phyloP scores from a whole-genome alignment of 1,139 yeast genomes.

The Keqinozyma sinolaborantium region DNA sequence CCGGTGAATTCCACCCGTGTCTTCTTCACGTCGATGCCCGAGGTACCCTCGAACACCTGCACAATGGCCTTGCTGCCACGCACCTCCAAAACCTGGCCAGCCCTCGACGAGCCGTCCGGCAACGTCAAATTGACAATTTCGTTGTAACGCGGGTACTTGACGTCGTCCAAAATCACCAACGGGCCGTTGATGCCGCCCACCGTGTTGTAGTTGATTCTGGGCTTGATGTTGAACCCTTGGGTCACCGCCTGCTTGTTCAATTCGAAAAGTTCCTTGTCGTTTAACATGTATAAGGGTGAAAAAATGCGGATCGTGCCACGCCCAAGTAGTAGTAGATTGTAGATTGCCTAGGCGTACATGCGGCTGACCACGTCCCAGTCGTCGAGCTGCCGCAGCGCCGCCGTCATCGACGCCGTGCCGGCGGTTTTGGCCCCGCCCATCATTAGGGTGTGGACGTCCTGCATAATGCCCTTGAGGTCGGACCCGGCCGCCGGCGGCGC shows the following conservation, averaged over 20 bases:
- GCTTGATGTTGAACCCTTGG: conserved; percentile 85
- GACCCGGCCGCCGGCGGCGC: conserved; percentile 4
- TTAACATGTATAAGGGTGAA: conserved; percentile 17
- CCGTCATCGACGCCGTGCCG: conserved; percentile 13
- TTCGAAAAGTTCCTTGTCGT: conserved; percentile 63
- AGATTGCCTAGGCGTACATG: too few species aligned
- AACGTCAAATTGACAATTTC: conserved; percentile 95
- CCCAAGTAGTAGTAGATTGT: too few species aligned
- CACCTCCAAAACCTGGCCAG: conserved; percentile 97
- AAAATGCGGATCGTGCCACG: too few species aligned
- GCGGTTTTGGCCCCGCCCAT: conserved; percentile 9
- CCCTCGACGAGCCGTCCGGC: conserved; percentile 91
- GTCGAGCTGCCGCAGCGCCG: conserved; percentile 29
- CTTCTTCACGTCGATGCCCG: conserved; percentile 96
- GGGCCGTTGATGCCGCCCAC: conserved; percentile 99
- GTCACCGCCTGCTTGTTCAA: conserved; percentile 89
- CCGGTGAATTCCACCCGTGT: conserved; percentile 98
- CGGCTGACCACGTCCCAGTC: conserved; percentile 46
- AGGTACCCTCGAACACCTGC: conserved; percentile 97
- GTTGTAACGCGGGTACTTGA: conserved; percentile 92
- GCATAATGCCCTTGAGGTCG: conserved; percentile 20
- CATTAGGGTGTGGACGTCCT: conserved; percentile 26
- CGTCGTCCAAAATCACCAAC: conserved; percentile 90
- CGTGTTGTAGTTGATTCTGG: conserved; percentile 89
- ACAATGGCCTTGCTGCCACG: conserved; percentile 96